Evolutionary conservation across 2,329 filamentous ascomycete genomes (phyloP), one percentile per base, ranked within the genome.

Genomic region (Alternaria sp.): DNA sequence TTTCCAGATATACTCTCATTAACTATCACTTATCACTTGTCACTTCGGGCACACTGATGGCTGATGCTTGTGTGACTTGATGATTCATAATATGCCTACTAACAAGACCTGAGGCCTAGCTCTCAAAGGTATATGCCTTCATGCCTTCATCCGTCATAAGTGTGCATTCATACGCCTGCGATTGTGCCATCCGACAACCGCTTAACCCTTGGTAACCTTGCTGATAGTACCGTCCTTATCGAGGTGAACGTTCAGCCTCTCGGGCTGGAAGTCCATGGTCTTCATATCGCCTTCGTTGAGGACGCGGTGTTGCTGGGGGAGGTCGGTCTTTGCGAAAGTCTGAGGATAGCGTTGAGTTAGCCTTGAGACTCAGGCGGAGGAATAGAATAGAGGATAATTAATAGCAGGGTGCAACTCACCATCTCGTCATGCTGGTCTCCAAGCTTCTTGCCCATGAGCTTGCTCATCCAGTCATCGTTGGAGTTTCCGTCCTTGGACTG

Each of bases 391-490:
- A 40, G 17, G n/a, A 40, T 15, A 19, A 73, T 17, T 11, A 5
- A 15, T 21, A 36, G 30, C 1, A 11, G 3, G 49, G 10, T 2
- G 17, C 46, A 26, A 28, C 49, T 23, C 9, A 84, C 83, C 19
- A 80, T 79, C 65, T 84, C 81, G 62, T 84, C 78, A 44, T 79
- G 79, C 26, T 63, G 59, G 13, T 85, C 83, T 12, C 84, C 84
- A 40, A 85, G 73, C 74, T 84, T 85, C 82, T 85, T 85, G 68
- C 84, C 84, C 72, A 82, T 79, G 21, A 85, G 77, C 78, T 85
- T 81, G 69, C 76, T 80, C 73, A 77, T 75, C 84, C 84, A 85
- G 59, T 84, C 77, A 11, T 78, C 64, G 58, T 78, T 73, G 21
- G 70, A 68, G 62, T 68, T 69, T 56, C 74, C 75, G 21, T 72